A percentile compares a stretch with the other conserved stretches of the same genome.
Evolutionary conservation across 495 filamentous ascomycete species (phyloP).

Genomic region (Staphylotrichum tortipilum): DNA sequence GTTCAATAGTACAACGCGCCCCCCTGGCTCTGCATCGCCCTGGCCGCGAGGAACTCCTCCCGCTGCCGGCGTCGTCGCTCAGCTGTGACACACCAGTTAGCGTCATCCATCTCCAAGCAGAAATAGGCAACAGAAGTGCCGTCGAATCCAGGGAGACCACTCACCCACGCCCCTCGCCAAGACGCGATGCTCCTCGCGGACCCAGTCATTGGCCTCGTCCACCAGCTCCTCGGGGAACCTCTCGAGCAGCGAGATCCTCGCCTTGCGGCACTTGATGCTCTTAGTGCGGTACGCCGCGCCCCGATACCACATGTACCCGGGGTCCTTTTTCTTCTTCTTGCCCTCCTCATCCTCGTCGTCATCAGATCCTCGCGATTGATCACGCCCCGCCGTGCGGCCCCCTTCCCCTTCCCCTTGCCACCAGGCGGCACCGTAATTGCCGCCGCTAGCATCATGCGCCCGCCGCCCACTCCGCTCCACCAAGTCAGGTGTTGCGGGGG

Average conservation of each 20-base stretch:
- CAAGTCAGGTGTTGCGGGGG: not conserved
- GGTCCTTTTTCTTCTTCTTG: constrained; percentile 5
- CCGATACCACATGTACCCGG: constrained; percentile 13
- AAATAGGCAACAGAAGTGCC: not conserved
- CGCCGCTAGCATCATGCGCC: too few species aligned
- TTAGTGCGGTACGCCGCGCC: constrained; percentile 5
- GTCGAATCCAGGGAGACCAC: constrained; percentile 7
- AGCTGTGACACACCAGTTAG: not conserved
- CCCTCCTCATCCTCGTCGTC: not conserved
- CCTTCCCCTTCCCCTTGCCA: too few species aligned
- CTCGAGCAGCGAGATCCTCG: constrained; percentile 16
- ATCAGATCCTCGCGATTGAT: too few species aligned
- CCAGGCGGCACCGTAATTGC: too few species aligned
- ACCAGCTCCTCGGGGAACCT: constrained; percentile 35
- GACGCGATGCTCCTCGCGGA: constrained; percentile 20
- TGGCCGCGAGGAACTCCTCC: constrained; percentile 5
- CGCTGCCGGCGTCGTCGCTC: constrained; percentile 4
- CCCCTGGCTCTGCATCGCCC: not conserved
- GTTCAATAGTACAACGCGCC: not conserved
- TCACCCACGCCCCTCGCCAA: constrained; percentile 26
- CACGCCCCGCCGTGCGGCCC: too few species aligned
- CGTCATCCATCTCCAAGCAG: constrained; percentile 1
- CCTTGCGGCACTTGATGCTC: constrained; percentile 5
- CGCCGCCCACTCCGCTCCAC: too few species aligned
- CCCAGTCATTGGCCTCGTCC: constrained; percentile 27